Percentiles rank a stretch among this genome's conserved stretches.
phyloP scores from a whole-genome alignment of 495 filamentous ascomycete species.

The Melanomma pulvis-pyrius region DNA sequence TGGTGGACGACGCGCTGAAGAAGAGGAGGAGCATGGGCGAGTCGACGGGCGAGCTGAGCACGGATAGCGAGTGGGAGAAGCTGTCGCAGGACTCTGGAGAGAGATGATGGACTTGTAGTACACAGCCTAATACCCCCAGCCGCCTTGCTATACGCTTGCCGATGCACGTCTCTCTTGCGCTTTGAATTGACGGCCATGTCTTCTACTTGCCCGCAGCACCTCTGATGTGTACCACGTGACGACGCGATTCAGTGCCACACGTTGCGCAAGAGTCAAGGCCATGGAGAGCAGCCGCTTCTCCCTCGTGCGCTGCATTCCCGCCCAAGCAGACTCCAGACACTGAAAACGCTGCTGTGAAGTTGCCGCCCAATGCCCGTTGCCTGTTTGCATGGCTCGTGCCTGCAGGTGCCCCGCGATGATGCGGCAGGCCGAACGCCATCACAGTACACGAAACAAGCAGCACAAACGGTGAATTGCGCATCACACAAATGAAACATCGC shows the following conservation, averaged over 20 bases:
- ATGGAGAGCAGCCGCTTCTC: no score
- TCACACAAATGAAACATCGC: constrained; percentile 29
- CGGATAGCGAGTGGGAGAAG: constrained; percentile 53
- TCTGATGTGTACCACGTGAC: constrained; percentile 9
- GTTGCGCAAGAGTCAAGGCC: no score
- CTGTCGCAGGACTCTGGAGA: constrained; percentile 40
- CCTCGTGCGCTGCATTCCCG: no score
- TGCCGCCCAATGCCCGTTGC: neutral
- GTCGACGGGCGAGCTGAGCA: constrained; percentile 44
- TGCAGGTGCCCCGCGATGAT: constrained; percentile 26
- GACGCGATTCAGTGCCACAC: constrained; percentile 11
- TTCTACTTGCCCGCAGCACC: neutral
- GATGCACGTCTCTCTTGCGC: neutral
- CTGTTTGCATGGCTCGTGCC: constrained; percentile 13
- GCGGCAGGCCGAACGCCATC: constrained; percentile 6
- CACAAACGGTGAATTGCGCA: constrained; percentile 12
- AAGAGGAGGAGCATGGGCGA: constrained; percentile 38
- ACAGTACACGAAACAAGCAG: neutral
- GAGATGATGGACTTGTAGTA: constrained; percentile 17
- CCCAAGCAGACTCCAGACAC: neutral
- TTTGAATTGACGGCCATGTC: constrained; percentile 7
- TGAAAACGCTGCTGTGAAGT: neutral
- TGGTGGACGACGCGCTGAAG: constrained; percentile 32
- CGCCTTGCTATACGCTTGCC: neutral
- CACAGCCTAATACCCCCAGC: constrained; percentile 14